A percentile compares a stretch with the other conserved stretches of the same genome.
Conservation (phyloP, 257 asterid species). For the Solanum commersonii region DNA sequence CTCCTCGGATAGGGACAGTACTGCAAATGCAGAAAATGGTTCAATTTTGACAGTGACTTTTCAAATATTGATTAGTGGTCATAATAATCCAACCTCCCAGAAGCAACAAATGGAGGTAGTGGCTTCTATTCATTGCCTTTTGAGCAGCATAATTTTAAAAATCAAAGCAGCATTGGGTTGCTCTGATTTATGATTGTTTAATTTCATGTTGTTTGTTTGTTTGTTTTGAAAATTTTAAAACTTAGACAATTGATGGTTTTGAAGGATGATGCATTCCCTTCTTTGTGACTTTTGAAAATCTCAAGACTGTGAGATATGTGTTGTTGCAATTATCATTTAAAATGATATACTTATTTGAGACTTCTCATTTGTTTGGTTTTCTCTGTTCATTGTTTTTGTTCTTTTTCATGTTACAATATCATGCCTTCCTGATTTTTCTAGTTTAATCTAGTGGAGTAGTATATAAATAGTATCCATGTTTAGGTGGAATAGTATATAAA, state of each 20-base stretch:
- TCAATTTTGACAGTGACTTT: constrained; percentile 49
- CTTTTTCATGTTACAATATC: neutral
- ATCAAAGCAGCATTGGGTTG: constrained; percentile 26
- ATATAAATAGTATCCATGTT: neutral
- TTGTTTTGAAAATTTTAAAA: neutral
- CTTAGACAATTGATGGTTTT: neutral
- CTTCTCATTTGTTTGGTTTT: neutral
- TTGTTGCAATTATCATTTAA: neutral
- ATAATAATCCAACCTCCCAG: constrained; percentile 13
- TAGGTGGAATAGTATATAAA: neutral
- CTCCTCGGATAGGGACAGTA: neutral
- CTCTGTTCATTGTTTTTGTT: neutral
- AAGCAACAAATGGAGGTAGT: constrained; percentile 37
- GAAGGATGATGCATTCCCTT: neutral
- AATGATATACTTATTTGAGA: neutral
- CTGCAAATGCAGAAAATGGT: constrained; percentile 1
- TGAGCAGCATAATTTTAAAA: constrained; percentile 39
- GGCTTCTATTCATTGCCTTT: constrained; percentile 25
- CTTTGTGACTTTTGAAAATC: neutral
- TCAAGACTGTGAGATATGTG: neutral
- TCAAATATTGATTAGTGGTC: constrained; percentile 22
- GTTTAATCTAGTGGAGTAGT: neutral
- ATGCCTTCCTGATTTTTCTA: neutral
- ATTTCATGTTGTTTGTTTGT: neutral
- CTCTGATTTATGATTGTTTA: constrained; percentile 6